Evolutionary conservation across 805 yeast genomes (phyloP).

Genomic region (Kuraishia cidri): DNA sequence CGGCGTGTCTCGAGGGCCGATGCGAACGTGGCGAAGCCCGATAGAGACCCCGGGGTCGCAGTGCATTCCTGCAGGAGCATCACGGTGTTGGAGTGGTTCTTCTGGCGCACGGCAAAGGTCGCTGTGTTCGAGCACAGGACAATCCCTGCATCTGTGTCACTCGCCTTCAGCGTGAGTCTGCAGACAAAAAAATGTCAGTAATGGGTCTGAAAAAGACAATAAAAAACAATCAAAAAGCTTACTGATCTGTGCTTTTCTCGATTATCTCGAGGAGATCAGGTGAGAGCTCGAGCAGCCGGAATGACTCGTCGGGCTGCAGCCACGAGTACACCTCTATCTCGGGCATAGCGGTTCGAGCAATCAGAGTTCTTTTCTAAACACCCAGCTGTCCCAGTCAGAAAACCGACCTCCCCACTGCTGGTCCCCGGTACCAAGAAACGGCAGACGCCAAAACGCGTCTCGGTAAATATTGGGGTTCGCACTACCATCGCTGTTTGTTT

Average conservation of each 20-base stretch:
- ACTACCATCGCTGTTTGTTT: conserved; percentile 1
- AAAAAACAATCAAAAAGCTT: too few species aligned
- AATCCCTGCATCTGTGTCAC: conserved; percentile 26
- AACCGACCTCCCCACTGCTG: too few species aligned
- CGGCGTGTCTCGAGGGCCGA: conserved; percentile 26
- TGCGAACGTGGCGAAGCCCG: conserved; percentile 23
- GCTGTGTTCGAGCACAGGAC: conserved; percentile 49
- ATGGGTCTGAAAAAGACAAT: too few species aligned
- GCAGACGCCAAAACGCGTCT: too few species aligned
- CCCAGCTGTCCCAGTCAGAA: too few species aligned
- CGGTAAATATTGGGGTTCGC: too few species aligned
- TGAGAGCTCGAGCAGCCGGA: conserved; percentile 43
- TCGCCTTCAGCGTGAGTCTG: conserved; percentile 22
- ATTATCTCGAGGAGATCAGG: conserved; percentile 36
- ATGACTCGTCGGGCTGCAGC: conserved; percentile 19
- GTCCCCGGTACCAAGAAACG: too few species aligned
- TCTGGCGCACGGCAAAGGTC: conserved; percentile 64
- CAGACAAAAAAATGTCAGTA: too few species aligned
- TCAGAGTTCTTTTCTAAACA: too few species aligned
- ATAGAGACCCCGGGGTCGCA: conserved; percentile 12
- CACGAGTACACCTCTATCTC: conserved; percentile 16
- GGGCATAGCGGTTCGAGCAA: not conserved
- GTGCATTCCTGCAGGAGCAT: conserved; percentile 30
- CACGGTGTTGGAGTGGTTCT: conserved; percentile 85
- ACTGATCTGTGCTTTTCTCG: conserved; percentile 10